Evolutionary conservation across 2,329 filamentous ascomycete species (phyloP).

Genomic region (Xenoacremonium recifei): DNA sequence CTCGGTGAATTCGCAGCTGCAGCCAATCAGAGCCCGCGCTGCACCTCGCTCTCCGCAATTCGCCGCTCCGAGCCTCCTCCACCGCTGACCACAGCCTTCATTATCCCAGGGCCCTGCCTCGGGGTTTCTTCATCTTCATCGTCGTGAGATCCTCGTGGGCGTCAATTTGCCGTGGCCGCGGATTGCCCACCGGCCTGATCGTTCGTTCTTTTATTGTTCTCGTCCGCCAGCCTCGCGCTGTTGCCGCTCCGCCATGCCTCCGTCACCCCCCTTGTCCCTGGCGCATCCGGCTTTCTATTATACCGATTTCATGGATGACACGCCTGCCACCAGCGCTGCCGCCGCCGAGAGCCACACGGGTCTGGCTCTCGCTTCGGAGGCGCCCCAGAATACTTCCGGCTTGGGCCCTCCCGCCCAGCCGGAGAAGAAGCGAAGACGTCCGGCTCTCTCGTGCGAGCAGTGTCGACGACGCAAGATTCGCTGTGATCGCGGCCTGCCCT

Average conservation of each 20-base stretch:
- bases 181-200: no score
- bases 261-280: conserved; percentile 8
- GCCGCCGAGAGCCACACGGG: conserved; percentile 1
- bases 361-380: conserved; percentile 1
- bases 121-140: no score
- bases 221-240: background rate
- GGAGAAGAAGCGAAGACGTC: conserved; percentile 38
- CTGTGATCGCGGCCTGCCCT: conserved; percentile 59
- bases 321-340: background rate
- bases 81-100: no score
- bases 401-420: conserved; percentile 7
- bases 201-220: no score
- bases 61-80: background rate
- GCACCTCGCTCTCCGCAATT: background rate
- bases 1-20: background rate
- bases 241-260: conserved; percentile 7
- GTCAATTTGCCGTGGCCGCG: no score
- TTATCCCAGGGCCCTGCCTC: no score
- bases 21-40: background rate
- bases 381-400: background rate
- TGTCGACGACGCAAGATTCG: conserved; percentile 61
- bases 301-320: background rate
- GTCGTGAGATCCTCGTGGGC: no score
- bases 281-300: conserved; percentile 5
- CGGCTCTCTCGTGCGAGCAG: conserved; percentile 51